phyloP scores from a whole-genome alignment of 1,139 yeast genomes.

The Blastobotrys proliferans region DNA sequence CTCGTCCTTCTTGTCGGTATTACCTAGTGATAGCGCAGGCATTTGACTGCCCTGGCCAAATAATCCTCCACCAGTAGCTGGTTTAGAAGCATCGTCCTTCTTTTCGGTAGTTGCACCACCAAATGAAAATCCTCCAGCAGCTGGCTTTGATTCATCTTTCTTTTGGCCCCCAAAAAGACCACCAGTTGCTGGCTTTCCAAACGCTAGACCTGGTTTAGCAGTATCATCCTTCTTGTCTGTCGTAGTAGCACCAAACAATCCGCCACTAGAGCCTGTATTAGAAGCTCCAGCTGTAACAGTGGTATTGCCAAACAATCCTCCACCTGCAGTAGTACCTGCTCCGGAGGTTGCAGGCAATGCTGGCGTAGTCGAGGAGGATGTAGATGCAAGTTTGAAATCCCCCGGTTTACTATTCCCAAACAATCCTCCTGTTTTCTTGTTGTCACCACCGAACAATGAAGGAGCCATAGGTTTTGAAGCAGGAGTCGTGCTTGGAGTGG shows the following conservation, averaged over 20 bases:
- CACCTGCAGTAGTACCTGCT: neutral
- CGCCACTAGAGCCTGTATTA: too few relatives aligned
- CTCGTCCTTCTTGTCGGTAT: slow-evolving; percentile 13
- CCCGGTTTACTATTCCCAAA: too few relatives aligned
- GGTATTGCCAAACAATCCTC: slow-evolving; percentile 5
- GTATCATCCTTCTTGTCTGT: slow-evolving; percentile 15
- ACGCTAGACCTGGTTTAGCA: slow-evolving; percentile 26
- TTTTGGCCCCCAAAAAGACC: slow-evolving; percentile 17
- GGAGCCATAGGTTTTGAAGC: slow-evolving; percentile 5
- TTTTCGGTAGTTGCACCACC: slow-evolving; percentile 10
- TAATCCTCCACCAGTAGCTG: slow-evolving; percentile 27
- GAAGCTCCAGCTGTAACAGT: neutral
- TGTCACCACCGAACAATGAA: neutral
- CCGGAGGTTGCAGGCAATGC: slow-evolving; percentile 13
- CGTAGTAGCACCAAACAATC: slow-evolving; percentile 10
- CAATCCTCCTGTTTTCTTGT: neutral
- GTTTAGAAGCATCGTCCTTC: slow-evolving; percentile 20
- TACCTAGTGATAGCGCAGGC: neutral
- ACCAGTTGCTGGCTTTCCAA: slow-evolving; percentile 31
- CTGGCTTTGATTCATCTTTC: slow-evolving; percentile 14
- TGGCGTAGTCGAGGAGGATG: slow-evolving; percentile 8
- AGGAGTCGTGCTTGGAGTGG: slow-evolving; percentile 6
- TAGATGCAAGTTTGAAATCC: too few relatives aligned
- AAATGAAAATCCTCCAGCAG: slow-evolving; percentile 12
- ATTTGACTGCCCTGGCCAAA: slow-evolving; percentile 14